Evolutionary conservation across 2,329 filamentous ascomycete species (phyloP).

Genomic region (Trichoderma asperellum): DNA sequence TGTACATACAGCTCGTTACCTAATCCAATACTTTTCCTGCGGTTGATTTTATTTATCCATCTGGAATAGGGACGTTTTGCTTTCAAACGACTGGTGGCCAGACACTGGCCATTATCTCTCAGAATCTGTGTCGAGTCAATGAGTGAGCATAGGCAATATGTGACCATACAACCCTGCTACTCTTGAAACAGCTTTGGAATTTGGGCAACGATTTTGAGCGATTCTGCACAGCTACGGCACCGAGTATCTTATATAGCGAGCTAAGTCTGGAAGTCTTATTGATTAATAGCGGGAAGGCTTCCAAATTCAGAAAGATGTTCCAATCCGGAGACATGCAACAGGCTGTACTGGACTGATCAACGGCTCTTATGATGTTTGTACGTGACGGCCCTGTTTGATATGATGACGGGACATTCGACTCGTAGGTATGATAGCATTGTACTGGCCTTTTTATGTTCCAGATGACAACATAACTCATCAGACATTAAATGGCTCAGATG

Average conservation of each 20-base stretch:
- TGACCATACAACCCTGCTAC: neutral
- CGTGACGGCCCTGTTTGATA: neutral
- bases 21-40: neutral
- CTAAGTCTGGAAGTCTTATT: neutral
- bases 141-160: neutral
- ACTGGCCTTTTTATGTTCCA: neutral
- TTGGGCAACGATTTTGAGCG: neutral
- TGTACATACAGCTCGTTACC: neutral
- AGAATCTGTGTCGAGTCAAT: neutral
- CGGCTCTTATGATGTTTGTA: neutral
- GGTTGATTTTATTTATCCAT: neutral
- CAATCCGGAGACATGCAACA: neutral
- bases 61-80: neutral
- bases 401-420: neutral
- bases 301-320: neutral
- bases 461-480: neutral
- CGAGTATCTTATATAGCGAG: neutral
- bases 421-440: too few species aligned
- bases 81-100: neutral
- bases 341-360: neutral
- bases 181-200: neutral
- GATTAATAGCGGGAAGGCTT: neutral
- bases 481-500: neutral
- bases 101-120: neutral
- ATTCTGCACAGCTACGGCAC: neutral